Base-by-base conservation (phyloP, 495 filamentous ascomycete genomes). In the Ramalina intermedia region DNA sequence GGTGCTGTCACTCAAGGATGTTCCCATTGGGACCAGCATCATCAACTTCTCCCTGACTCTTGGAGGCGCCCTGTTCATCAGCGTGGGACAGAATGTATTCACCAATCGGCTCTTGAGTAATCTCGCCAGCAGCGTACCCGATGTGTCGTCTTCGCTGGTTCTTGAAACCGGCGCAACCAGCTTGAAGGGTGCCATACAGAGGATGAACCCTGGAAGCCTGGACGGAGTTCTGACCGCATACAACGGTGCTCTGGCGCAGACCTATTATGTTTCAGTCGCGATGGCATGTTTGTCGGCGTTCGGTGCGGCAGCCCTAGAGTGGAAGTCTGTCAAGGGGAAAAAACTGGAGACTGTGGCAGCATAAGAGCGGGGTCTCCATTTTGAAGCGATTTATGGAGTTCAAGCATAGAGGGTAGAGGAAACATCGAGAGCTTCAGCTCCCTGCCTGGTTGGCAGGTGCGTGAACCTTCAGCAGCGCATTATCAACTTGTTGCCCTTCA, bases 301-400 rank as follows among this genome's bases (percentile, higher is more conserved):
- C 42, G 84, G 78, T 1, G 67, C 72, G 2, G 55, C 73, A 2
- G 65, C 71, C 5, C 67, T 88, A 8, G 77, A 91, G 64, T 94
- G 87, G 88, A 76, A 74, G 56, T 82, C 74, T 37, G 85, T 95
- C 17, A 90, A 89, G 70, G 86, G 83, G 2, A 88, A 84, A 76
- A 83, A 84, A 51, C 69, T 87, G 46, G 81, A 85, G 60, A 66
- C 72, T 57, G 67, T 63, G 9, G 65, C 71, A 41, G 78, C 70
- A n/a, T 78, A 61, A 61, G 26, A 41, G 18, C 23, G 36, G 13
- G 7, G 16, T 27, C 41, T 47, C 23, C 14, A 3, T 2, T 33
- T 33, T 33, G 29, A 9, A 33, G 29, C 29, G 29, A 33, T 33
- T 7, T 4, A 7, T 33, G 7, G 29, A 33, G 23, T 13, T 33